Evolutionary conservation across 2,329 filamentous ascomycete genomes (phyloP).

Genomic region (Paraphoma sp.): DNA sequence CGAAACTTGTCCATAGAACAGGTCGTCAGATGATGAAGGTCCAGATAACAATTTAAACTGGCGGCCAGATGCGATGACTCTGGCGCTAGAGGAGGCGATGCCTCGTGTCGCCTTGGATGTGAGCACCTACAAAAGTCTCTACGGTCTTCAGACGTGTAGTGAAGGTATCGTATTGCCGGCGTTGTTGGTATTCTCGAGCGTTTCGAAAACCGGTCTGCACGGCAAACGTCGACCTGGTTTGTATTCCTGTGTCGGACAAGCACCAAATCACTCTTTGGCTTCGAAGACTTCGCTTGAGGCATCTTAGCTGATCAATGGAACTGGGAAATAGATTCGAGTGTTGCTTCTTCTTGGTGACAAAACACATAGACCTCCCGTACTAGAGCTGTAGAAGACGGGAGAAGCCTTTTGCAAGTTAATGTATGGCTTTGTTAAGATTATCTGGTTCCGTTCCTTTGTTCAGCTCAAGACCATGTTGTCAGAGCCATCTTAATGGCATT

Average conservation of each 20-base stretch:
- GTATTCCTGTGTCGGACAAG: not conserved
- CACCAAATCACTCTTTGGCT: not conserved
- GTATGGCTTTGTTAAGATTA: not conserved
- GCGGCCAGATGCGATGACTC: constrained; percentile 8
- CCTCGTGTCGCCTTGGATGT: constrained; percentile 2
- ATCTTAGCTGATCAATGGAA: not conserved
- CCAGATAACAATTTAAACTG: constrained; percentile 15
- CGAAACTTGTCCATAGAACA: constrained; percentile 6
- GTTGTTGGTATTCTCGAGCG: not conserved
- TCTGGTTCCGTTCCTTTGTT: not conserved
- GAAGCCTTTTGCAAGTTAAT: not conserved
- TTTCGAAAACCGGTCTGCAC: not conserved
- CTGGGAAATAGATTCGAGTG: not conserved
- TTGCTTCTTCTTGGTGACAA: too few species aligned
- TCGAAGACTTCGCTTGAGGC: not conserved
- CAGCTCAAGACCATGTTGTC: not conserved
- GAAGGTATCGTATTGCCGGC: not conserved
- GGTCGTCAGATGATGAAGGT: constrained; percentile 4
- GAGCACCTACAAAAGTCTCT: constrained; percentile 11
- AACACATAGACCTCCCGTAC: not conserved
- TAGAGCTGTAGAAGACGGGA: not conserved
- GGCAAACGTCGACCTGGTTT: constrained; percentile 8
- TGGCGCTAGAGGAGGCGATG: not conserved
- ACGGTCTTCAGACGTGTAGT: constrained; percentile 5
- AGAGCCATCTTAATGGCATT: not conserved